Evolutionary conservation across 345 rosid species (phyloP), one percentile per base, ranked within the genome.

Genomic region (Populus alba): DNA sequence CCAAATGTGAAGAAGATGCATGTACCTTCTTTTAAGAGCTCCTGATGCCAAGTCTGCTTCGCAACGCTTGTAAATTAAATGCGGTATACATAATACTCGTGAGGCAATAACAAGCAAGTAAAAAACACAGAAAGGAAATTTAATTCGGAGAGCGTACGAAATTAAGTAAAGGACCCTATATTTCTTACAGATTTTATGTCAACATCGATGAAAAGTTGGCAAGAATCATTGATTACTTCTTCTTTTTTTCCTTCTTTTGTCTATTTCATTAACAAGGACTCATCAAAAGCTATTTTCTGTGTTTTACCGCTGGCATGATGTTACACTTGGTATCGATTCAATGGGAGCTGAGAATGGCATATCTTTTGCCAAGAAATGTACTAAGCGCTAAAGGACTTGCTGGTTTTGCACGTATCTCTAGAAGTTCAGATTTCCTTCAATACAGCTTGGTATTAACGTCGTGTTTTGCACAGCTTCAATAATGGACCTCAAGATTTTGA

Each of bases 21-120:
- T 27, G 12, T 95, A 85, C 75, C 92, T 93, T 78, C 91, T 95
- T 39, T 51, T 95, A 35, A 89, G 98, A 84, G 97, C 98, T 45
- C 43, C 89, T 12, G 95, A 93, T 81, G 78, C 90, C 45, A 91
- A 90, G 78, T 70, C 89, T 59, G 97, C 97, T 71, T 66, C 85
- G 25, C 91, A 84, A 59, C 86, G 98, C 29, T 86, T 95, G 55
- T 88, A 82, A 17, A 86, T 31, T 31, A 31, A 33, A 75, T 39
- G 98, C 91, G 97, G 98, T 91, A 79, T 53, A 33, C 4, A 7
- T 20, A 51, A 51, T 18, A 51, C 8, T 18, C 18, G 31, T 29
- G 57, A 18, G 57, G n/a, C n/a, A 53, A 18, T 53, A 53, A 53
- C 6, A 53, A 8, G 10, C 59, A 20, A 53, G 7, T 6, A 8